A percentile compares a stretch with the other conserved stretches of the same genome.
Conservation (phyloP, 1,139 yeast genomes). For the Lodderomyces orthopsilosis region DNA sequence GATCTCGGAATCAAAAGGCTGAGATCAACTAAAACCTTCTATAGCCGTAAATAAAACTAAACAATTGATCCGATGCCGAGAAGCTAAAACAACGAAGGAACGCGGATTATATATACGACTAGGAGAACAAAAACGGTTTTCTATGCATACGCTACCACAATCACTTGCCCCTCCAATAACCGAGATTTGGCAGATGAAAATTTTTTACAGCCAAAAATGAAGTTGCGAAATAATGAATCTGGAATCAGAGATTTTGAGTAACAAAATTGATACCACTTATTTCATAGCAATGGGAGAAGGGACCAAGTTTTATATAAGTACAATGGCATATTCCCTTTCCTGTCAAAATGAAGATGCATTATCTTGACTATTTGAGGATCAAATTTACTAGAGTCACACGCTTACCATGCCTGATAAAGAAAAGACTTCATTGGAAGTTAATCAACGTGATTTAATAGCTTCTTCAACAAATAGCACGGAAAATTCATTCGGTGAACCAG, state of each 20-base stretch:
- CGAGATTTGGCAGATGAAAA: conserved; percentile 3
- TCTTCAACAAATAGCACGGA: conserved; percentile 11
- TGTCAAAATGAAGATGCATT: not conserved
- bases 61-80: conserved; percentile 1
- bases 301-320: not conserved
- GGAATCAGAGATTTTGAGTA: not conserved
- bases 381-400: no score
- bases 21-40: no score
- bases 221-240: conserved; percentile 1
- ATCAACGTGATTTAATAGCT: conserved; percentile 11
- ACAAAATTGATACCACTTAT: not conserved
- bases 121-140: not conserved
- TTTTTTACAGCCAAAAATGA: not conserved
- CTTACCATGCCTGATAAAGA: conserved; percentile 5
- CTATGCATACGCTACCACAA: not conserved
- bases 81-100: not conserved
- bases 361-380: no score
- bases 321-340: not conserved
- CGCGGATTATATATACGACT: not conserved
- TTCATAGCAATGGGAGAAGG: not conserved
- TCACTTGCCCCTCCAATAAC: conserved; percentile 6
- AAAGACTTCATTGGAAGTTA: conserved; percentile 10
- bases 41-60: conserved; percentile 1
- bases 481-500: not conserved
- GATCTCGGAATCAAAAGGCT: no score